phyloP scores from a whole-genome alignment of 2,329 filamentous ascomycete species.

The Parastagonospora nodorum region DNA sequence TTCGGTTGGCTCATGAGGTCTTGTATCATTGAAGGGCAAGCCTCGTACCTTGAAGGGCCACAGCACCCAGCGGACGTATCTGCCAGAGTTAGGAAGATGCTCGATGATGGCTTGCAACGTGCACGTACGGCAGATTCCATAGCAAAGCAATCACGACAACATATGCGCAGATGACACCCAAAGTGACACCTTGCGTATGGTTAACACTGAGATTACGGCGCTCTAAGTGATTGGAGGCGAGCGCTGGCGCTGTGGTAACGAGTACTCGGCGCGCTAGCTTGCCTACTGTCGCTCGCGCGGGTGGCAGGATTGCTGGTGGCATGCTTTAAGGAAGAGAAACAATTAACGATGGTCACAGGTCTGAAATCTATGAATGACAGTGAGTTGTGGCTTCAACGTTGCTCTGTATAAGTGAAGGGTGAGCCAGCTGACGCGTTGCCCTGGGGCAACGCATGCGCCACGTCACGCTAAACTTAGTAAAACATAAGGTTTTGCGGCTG shows the following conservation, averaged over 20 bases:
- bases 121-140: slow-evolving; percentile 74
- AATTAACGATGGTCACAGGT: background rate
- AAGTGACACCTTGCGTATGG: slow-evolving; percentile 71
- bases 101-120: too few relatives aligned
- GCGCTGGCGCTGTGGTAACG: slow-evolving; percentile 31
- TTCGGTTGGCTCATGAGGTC: background rate
- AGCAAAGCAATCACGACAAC: slow-evolving; percentile 74
- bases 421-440: slow-evolving; percentile 21
- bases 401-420: background rate
- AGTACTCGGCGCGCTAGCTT: slow-evolving; percentile 35
- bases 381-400: background rate
- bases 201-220: slow-evolving; percentile 65
- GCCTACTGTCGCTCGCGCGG: slow-evolving; percentile 17
- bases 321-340: slow-evolving; percentile 13
- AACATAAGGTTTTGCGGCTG: slow-evolving; percentile 11
- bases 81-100: too few relatives aligned
- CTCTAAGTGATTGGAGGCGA: slow-evolving; percentile 45
- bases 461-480: slow-evolving; percentile 29
- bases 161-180: slow-evolving; percentile 74
- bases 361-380: background rate
- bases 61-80: slow-evolving; percentile 65
- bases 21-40: background rate
- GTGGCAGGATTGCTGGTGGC: slow-evolving; percentile 26
- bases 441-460: slow-evolving; percentile 23
- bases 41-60: slow-evolving; percentile 77